Conservation (phyloP, 2,329 filamentous ascomycete species). For the Alternaria brassicae region DNA sequence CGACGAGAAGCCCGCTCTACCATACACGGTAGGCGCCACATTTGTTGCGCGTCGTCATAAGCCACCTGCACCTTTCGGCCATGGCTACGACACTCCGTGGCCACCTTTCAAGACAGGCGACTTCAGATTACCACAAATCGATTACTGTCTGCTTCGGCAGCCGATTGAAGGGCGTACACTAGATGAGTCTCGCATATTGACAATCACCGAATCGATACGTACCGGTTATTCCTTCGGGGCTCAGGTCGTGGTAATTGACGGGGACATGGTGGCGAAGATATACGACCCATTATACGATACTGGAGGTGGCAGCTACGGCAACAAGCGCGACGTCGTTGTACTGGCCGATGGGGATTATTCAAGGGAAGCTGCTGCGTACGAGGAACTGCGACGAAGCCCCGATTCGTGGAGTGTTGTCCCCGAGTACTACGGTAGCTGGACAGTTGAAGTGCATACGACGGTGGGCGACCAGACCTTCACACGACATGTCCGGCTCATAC, state of each 20-base stretch:
- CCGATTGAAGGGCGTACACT: background rate
- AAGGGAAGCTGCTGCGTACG: slow-evolving; percentile 7
- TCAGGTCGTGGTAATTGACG: slow-evolving; percentile 6
- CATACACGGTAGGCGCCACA: slow-evolving; percentile 2
- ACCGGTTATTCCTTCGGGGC: slow-evolving; percentile 4
- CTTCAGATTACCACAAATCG: slow-evolving; percentile 1
- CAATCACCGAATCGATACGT: slow-evolving; percentile 1
- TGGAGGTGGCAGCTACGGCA: background rate
- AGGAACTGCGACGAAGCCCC: background rate
- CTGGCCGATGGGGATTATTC: slow-evolving; percentile 12
- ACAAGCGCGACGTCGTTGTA: slow-evolving; percentile 4
- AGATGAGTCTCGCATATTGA: background rate
- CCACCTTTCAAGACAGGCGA: background rate
- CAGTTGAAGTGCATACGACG: background rate
- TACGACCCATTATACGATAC: slow-evolving; percentile 16
- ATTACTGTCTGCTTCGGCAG: slow-evolving; percentile 2
- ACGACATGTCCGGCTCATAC: slow-evolving; percentile 12
- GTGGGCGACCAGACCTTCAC: background rate
- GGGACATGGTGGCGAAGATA: slow-evolving; percentile 10
- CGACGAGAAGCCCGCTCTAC: slow-evolving; percentile 2
- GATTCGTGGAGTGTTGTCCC: background rate
- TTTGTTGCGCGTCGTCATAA: slow-evolving; percentile 6
- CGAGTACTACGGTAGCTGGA: slow-evolving; percentile 9
- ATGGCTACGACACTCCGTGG: background rate
- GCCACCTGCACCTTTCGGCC: slow-evolving; percentile 8